These are phyloP conservation scores for Filosporella fistucella DNA, from an alignment of 495 filamentous ascomycete species.

Conservation along the genomic window DNA sequence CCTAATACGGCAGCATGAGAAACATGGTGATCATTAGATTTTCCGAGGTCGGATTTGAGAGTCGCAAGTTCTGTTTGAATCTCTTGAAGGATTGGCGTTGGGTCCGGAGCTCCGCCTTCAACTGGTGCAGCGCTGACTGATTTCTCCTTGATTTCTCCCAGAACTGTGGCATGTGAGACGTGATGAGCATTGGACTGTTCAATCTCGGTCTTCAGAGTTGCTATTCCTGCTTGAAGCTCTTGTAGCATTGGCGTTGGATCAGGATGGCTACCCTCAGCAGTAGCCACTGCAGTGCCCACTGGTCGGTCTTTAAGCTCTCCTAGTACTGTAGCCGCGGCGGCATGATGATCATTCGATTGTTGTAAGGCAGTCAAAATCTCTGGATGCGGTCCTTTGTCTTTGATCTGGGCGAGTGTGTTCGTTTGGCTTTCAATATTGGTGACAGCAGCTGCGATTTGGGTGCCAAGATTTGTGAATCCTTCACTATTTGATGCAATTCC, in stretches of 20 bases:
- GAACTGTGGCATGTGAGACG: constrained; percentile 6
- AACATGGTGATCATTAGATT: constrained; percentile 19
- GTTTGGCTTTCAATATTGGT: constrained; percentile 15
- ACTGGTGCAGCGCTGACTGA: no score
- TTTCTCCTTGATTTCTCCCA: constrained; percentile 17
- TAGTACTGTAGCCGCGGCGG: constrained; percentile 11
- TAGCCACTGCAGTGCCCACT: not conserved
- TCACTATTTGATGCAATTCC: constrained; percentile 13
- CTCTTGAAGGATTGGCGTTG: constrained; percentile 4
- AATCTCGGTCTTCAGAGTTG: no score
- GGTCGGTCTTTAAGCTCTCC: constrained; percentile 19
- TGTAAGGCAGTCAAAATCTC: constrained; percentile 21
- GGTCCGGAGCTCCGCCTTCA: not conserved
- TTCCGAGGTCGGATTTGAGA: no score
- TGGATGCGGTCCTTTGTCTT: constrained; percentile 7
- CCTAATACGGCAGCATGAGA: constrained; percentile 12
- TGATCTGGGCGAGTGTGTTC: constrained; percentile 11
- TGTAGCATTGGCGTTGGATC: constrained; percentile 7
- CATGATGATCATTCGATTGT: constrained; percentile 20
- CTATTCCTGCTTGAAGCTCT: constrained; percentile 7
- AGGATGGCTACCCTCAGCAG: not conserved
- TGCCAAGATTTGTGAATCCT: constrained; percentile 5
- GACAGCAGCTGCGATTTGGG: constrained; percentile 14
- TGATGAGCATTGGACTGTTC: constrained; percentile 16
- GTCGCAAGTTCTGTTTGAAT: no score